phyloP scores from a whole-genome alignment of 768 basidiomycete species.

The Megacollybia marginata region DNA sequence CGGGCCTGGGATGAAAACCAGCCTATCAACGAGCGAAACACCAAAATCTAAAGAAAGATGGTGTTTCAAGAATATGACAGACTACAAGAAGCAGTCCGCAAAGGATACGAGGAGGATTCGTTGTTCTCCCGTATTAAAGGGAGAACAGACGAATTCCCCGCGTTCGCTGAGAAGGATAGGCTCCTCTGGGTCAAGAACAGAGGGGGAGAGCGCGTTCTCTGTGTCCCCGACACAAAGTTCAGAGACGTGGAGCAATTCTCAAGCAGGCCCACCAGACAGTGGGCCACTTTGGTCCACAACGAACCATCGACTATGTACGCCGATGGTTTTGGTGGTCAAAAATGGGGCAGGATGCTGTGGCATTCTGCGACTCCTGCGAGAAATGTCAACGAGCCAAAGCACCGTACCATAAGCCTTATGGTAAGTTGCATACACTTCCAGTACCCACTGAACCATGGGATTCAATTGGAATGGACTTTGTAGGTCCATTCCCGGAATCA shows the following conservation, averaged over 20 bases:
- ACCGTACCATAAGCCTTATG: constrained; percentile 3
- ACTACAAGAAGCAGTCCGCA: no score
- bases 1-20: no score
- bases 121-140: no score
- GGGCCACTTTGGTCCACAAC: constrained; percentile 17
- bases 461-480: constrained; percentile 18
- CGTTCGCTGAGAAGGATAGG: neutral
- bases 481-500: constrained; percentile 1
- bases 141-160: no score
- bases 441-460: constrained; percentile 14
- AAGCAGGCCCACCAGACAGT: constrained; percentile 4
- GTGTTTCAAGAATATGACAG: no score
- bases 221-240: neutral
- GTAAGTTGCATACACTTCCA: constrained; percentile 9
- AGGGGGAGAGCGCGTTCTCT: neutral
- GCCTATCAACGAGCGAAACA: no score
- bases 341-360: constrained; percentile 3
- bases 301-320: constrained; percentile 19
- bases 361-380: constrained; percentile 7
- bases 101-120: neutral
- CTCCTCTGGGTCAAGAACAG: neutral
- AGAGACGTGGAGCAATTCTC: neutral
- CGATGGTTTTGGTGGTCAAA: constrained; percentile 13
- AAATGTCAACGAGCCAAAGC: constrained; percentile 9
- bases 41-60: no score